Percentiles rank a stretch among this genome's conserved stretches.
Conservation (phyloP, 2,329 filamentous ascomycete species). For the Myriosclerotinia scirpicola region DNA sequence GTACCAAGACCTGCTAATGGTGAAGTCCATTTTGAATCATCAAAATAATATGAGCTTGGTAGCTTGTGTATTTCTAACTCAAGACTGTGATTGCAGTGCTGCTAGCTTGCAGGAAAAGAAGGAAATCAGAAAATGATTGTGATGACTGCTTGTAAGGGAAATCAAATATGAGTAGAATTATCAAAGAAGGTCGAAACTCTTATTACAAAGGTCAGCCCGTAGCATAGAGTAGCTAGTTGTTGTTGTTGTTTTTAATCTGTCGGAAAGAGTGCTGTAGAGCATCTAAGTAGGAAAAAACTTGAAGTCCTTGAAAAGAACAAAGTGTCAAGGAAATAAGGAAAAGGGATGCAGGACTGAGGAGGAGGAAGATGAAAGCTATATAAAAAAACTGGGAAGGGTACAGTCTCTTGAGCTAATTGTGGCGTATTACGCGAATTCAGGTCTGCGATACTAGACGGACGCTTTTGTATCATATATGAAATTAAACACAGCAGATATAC, state of each 20-base stretch:
- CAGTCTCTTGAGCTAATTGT: not conserved
- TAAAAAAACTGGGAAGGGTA: not conserved
- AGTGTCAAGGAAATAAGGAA: not conserved
- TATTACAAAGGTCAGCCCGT: too few species aligned
- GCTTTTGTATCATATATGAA: not conserved
- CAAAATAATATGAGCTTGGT: too few species aligned
- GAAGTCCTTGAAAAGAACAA: not conserved
- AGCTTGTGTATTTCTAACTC: not conserved
- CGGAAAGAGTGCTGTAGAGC: not conserved
- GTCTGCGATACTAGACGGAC: not conserved
- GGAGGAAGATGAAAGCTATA: not conserved
- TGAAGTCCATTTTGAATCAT: constrained; percentile 9
- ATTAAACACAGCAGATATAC: not conserved
- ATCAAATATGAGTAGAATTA: too few species aligned
- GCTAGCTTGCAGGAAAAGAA: not conserved
- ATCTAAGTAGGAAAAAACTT: not conserved
- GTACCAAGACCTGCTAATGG: not conserved
- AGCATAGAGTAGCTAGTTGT: too few species aligned
- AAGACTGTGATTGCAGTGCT: too few species aligned
- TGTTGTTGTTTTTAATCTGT: not conserved
- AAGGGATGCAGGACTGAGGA: not conserved
- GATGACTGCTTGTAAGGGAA: not conserved
- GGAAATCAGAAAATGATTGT: not conserved
- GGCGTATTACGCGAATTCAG: not conserved
- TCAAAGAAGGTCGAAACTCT: too few species aligned